phyloP scores from a whole-genome alignment of 139 green algal species.

The Micractinium conductrix region DNA sequence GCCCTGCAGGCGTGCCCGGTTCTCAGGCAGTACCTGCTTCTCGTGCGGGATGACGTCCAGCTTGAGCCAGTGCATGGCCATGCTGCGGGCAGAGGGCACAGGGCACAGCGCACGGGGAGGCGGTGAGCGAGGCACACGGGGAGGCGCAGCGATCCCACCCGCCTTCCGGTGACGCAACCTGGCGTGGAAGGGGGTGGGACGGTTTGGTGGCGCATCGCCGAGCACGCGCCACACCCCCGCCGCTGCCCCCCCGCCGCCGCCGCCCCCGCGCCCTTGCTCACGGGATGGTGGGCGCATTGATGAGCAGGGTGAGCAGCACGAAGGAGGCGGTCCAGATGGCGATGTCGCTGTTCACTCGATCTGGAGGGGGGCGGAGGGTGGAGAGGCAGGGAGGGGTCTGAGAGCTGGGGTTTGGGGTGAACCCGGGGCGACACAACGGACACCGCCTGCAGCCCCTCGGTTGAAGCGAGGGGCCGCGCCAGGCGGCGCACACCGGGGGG shows the following conservation, averaged over 20 bases:
- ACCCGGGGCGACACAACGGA: too few relatives aligned
- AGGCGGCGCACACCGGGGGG: too few relatives aligned
- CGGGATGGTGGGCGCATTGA: conserved; percentile 74
- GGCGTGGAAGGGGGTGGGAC: neutral
- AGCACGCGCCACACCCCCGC: neutral
- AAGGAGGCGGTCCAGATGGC: conserved; percentile 82
- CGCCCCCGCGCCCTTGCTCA: neutral
- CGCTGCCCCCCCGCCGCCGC: neutral
- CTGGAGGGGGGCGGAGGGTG: neutral
- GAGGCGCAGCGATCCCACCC: too few relatives aligned
- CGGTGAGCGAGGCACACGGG: neutral
- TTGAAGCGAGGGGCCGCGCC: too few relatives aligned
- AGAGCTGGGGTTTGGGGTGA: neutral
- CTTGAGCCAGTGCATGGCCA: conserved; percentile 45
- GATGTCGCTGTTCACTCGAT: conserved; percentile 58
- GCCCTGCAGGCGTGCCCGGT: too few relatives aligned
- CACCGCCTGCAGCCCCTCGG: too few relatives aligned
- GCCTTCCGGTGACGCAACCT: neutral
- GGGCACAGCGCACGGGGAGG: neutral
- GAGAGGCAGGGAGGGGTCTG: neutral
- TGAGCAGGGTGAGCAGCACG: conserved; percentile 85
- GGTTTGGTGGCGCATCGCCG: neutral
- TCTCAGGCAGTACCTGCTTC: too few relatives aligned
- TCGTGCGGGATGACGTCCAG: conserved; percentile 36
- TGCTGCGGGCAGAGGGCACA: conserved; percentile 8